phyloP scores from a whole-genome alignment of 2,329 filamentous ascomycete species.

The Diaporthe capsici region DNA sequence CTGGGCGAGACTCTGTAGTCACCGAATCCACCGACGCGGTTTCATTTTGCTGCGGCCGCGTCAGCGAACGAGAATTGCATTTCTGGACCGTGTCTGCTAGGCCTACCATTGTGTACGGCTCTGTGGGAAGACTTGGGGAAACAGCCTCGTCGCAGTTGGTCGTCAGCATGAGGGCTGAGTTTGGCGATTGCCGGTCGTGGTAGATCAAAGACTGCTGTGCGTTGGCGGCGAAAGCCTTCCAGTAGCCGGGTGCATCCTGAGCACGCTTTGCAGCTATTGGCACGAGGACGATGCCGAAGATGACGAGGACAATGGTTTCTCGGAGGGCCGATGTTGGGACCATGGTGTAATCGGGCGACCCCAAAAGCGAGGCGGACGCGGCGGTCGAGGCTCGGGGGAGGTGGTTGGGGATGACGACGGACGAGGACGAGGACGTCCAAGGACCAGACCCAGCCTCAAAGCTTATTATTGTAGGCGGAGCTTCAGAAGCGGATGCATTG shows the following conservation, averaged over 20 bases:
- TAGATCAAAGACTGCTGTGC: slow-evolving; percentile 18
- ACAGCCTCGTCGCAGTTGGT: background rate
- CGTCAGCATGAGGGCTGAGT: background rate
- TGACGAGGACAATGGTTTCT: slow-evolving; percentile 40
- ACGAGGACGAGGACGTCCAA: background rate
- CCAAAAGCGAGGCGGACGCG: slow-evolving; percentile 6
- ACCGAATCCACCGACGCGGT: slow-evolving; percentile 45
- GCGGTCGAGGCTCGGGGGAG: background rate
- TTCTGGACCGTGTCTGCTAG: background rate
- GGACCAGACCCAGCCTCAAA: slow-evolving; percentile 1
- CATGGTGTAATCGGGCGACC: slow-evolving; percentile 23
- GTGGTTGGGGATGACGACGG: background rate
- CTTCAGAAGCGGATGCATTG: background rate
- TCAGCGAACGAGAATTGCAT: background rate
- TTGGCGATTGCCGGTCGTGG: background rate
- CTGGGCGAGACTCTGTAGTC: slow-evolving; percentile 65
- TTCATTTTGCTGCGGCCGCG: slow-evolving; percentile 24
- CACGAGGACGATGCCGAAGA: slow-evolving; percentile 41
- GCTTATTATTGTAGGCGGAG: slow-evolving; percentile 20
- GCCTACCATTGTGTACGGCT: background rate
- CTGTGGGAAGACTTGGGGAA: background rate
- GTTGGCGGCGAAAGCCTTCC: slow-evolving; percentile 34
- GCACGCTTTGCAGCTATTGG: slow-evolving; percentile 42
- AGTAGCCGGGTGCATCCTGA: slow-evolving; percentile 41
- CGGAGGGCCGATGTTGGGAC: slow-evolving; percentile 35